These are phyloP conservation scores for Arthrocladium fulminans DNA, from an alignment of 2,329 filamentous ascomycete genomes.

Conservation along the genomic window DNA sequence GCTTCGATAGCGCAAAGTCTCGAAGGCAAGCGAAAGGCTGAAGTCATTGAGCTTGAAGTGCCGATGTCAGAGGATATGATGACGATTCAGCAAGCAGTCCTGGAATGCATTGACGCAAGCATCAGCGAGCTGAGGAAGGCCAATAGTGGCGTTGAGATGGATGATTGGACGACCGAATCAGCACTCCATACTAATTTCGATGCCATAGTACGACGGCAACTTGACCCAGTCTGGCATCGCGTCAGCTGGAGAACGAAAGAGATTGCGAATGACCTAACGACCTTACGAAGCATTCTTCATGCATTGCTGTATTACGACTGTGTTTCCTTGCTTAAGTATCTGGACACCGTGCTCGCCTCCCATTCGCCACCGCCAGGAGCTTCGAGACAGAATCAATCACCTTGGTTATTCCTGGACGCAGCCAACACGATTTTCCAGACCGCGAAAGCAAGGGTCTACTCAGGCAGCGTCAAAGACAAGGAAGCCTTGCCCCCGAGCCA, in stretches of 20 bases:
- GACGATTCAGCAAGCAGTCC: slow-evolving; percentile 84
- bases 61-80: slow-evolving; percentile 92
- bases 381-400: slow-evolving; percentile 78
- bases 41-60: slow-evolving; percentile 94
- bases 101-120: slow-evolving; percentile 93
- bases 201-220: slow-evolving; percentile 72
- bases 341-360: slow-evolving; percentile 87
- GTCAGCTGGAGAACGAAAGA: slow-evolving; percentile 92
- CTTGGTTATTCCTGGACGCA: slow-evolving; percentile 92
- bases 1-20: slow-evolving; percentile 79
- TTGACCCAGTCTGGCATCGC: slow-evolving; percentile 95
- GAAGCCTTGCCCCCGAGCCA: slow-evolving; percentile 40
- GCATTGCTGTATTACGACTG: slow-evolving; percentile 76
- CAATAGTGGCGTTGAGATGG: slow-evolving; percentile 85
- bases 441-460: slow-evolving; percentile 79
- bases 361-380: slow-evolving; percentile 83
- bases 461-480: slow-evolving; percentile 57
- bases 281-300: slow-evolving; percentile 74
- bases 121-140: slow-evolving; percentile 88
- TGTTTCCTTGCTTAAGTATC: slow-evolving; percentile 81
- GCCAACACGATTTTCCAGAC: slow-evolving; percentile 90
- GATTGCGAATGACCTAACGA: slow-evolving; percentile 80
- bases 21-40: slow-evolving; percentile 84
- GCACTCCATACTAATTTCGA: slow-evolving; percentile 91
- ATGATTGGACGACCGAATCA: slow-evolving; percentile 92